Base-by-base conservation (phyloP, 2,329 filamentous ascomycete genomes). In the Oidium heveae region DNA sequence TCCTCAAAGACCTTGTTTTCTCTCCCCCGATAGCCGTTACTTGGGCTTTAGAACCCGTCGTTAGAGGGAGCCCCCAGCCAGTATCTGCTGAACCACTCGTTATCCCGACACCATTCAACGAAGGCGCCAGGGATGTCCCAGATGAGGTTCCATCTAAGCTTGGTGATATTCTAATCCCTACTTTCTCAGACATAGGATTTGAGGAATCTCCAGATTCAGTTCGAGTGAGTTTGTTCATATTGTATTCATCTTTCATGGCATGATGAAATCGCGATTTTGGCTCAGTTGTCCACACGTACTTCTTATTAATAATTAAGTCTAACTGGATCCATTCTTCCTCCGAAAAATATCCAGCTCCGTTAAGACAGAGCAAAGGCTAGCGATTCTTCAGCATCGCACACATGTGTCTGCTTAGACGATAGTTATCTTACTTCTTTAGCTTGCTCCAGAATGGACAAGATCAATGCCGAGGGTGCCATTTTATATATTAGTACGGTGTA, bases 321-420 rank as follows among this genome's bases (percentile, higher is more conserved):
- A 54, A n/a, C 33, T 54, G 39, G 9, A 47, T n/a, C 53, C 53
- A 54, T 50, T 54, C 43, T 28, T 37, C 46, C 34, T 54, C 53
- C 1, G 53, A 49, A 24, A 54, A 54, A 32, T 54, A 47, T 12
- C 33, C 53, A 10, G 53, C 39, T 34, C 53, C 53, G 32, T 39
- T 28, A 15, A 54, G 43, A 28, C 43, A 49, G 16, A 24, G n/a
- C 20, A 54, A 43, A 4, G 43, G 43, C 53, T 54, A 20, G 16
- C 4, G 12, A 10, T 10, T 24, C n/a, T 49, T 36, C 7, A n/a
- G 8, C 10, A 28, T 22, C 3, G 13, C 12, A 39, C 10, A 39
- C 10, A 13, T 39, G 4, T 12, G 4, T 13, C 36, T 9, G 9
- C 16, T 22, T 18, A 15, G 22, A 10, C 13, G 24, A 13, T 28